These are phyloP conservation scores for Cryphonectria carpinicola DNA, from an alignment of 2,329 filamentous ascomycete genomes.

Conservation along the genomic window DNA sequence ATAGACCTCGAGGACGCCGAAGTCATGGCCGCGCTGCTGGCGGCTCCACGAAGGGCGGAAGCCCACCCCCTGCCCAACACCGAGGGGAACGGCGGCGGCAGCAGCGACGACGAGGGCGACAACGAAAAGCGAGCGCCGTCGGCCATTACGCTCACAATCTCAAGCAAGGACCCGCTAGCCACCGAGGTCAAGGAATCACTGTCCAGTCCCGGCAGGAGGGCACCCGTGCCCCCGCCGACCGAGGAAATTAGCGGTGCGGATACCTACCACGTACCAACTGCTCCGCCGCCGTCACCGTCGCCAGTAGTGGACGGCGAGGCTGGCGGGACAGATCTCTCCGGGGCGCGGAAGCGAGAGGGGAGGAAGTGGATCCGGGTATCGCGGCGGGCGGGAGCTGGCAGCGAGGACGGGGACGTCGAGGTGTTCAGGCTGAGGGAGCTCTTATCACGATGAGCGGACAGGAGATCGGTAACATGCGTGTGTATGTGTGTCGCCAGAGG, in stretches of 20 bases:
- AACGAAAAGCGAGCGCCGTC: neutral
- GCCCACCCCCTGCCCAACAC: neutral
- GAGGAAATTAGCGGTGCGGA: conserved; percentile 27
- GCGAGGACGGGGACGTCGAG: conserved; percentile 15
- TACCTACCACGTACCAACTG: conserved; percentile 13
- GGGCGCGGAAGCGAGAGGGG: conserved; percentile 21
- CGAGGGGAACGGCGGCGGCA: neutral
- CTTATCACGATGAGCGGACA: conserved; percentile 19
- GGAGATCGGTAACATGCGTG: neutral
- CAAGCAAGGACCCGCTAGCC: conserved; percentile 17
- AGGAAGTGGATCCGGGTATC: conserved; percentile 26
- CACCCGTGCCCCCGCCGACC: conserved; percentile 18
- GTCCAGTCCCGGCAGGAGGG: conserved; percentile 17
- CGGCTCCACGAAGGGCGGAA: neutral
- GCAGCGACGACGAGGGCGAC: neutral
- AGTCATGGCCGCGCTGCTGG: conserved; percentile 21
- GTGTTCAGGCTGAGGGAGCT: conserved; percentile 23
- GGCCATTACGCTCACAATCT: conserved; percentile 18
- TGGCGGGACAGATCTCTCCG: conserved; percentile 9
- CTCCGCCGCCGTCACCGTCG: neutral
- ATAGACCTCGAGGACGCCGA: conserved; percentile 27
- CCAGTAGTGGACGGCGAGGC: neutral
- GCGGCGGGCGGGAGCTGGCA: neutral
- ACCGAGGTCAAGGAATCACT: conserved; percentile 20
- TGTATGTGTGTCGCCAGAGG: neutral